These are phyloP conservation scores for Camptophora hylomeconis DNA, from an alignment of 2,329 filamentous ascomycete species.

Conservation along the genomic window DNA sequence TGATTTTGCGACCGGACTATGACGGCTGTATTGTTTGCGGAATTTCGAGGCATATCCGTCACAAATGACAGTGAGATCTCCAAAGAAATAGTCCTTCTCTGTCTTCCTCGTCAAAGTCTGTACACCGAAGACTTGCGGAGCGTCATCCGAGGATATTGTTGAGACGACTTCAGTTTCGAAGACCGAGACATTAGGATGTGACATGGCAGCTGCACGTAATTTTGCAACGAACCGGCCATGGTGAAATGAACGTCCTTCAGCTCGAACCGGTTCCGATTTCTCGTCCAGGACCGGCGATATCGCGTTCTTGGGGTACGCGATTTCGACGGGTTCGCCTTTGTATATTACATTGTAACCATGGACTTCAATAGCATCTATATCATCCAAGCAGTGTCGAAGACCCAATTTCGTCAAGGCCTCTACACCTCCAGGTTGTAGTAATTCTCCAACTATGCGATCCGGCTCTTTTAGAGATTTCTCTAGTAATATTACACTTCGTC, in stretches of 20 bases:
- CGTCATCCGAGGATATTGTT: constrained; percentile 50
- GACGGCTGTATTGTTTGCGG: constrained; percentile 61
- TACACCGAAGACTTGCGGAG: constrained; percentile 68
- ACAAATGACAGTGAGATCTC: constrained; percentile 71
- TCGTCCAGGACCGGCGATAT: too few species aligned
- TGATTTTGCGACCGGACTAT: constrained; percentile 57
- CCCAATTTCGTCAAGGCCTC: constrained; percentile 69
- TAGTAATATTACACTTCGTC: constrained; percentile 77
- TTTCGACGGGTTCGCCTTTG: constrained; percentile 56
- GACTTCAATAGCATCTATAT: constrained; percentile 72
- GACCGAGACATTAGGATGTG: constrained; percentile 72
- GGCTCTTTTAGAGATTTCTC: constrained; percentile 85
- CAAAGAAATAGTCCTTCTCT: constrained; percentile 69
- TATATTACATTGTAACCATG: constrained; percentile 82
- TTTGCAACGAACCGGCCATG: constrained; percentile 86
- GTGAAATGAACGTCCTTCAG: constrained; percentile 74
- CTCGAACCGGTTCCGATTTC: constrained; percentile 29
- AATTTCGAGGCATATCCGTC: constrained; percentile 92
- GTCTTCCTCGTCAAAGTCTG: constrained; percentile 54
- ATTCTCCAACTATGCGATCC: constrained; percentile 87
- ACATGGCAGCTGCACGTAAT: constrained; percentile 60
- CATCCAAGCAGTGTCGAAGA: constrained; percentile 68
- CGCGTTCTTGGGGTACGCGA: constrained; percentile 62
- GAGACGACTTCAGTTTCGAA: constrained; percentile 78
- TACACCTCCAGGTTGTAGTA: constrained; percentile 86